Evolutionary conservation across 129 eudicot genomes (phyloP), one percentile per base, ranked within the genome.

Genomic region (Heracleum sosnowskyi): DNA sequence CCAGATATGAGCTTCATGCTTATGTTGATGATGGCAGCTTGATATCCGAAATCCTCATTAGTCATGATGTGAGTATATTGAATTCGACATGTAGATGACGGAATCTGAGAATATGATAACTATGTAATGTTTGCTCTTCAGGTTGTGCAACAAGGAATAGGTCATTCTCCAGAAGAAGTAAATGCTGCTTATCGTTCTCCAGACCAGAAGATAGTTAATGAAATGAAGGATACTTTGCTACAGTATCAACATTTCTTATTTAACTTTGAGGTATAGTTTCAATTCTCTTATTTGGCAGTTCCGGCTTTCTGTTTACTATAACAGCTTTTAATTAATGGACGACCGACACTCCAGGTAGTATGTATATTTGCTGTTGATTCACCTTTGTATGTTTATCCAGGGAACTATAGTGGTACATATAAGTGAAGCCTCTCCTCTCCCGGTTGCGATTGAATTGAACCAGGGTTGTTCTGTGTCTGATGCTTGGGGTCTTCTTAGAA

Each of bases 1-100:
- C 82, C 69, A 82, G 85, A 13, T 95, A 82, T 74, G 84, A 87
- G 83, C 98, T 95, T 76, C 89, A 79, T 17, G 90, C 83, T 81
- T 87, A 87, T 82, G 81, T 95, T 77, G 98, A 95, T 80, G 98
- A 95, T 75, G 97, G 98, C 46, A 95, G 98, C 81, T 90, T 95
- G 49, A 92, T 95, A 81, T 87, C 97, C 17, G 91, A 90, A 85
- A 84, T 95, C 77, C 87, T 90, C 63, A 72, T 91, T 22, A 89
- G 90, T 70, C 97, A 95, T 76, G 80, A 83, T 55, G 98, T 95
- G 77, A 91, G 97, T 88, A 31, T 24, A 15, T 46, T 53, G 31
- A 39, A 18, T 75, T 72, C 9, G 44, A 42, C 80, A 15, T 11
- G 18, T 20, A 33, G 35, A 74, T 62, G 66, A 73, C 42, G 18